These are phyloP conservation scores for Trichoderma semiorbis DNA, from an alignment of 2,329 filamentous ascomycete genomes.

Conservation along the genomic window DNA sequence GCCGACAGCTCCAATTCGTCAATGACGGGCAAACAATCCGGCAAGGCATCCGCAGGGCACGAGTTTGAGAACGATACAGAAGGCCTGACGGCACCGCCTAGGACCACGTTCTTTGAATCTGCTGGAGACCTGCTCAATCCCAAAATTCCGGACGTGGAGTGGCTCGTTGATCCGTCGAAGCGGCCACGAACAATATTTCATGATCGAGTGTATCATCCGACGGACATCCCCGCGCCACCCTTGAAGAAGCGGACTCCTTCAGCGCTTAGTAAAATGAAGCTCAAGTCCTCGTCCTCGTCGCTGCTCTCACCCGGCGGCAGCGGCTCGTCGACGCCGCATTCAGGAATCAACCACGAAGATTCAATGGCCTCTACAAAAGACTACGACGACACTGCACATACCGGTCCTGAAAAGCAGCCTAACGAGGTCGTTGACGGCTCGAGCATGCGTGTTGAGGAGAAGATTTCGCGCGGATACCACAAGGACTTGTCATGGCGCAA, in stretches of 20 bases:
- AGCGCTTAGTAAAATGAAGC: slow-evolving; percentile 33
- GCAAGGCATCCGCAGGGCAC: slow-evolving; percentile 49
- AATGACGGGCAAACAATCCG: slow-evolving; percentile 20
- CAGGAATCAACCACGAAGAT: slow-evolving; percentile 40
- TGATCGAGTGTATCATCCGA: slow-evolving; percentile 89
- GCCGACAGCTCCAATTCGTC: slow-evolving; percentile 20
- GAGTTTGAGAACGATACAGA: slow-evolving; percentile 44
- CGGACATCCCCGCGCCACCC: slow-evolving; percentile 84
- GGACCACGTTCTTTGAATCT: slow-evolving; percentile 91
- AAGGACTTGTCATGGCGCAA: slow-evolving; percentile 91
- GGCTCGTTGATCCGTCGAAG: slow-evolving; percentile 76
- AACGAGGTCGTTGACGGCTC: slow-evolving; percentile 52
- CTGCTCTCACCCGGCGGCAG: slow-evolving; percentile 28
- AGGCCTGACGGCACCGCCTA: slow-evolving; percentile 68
- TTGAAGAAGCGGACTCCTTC: slow-evolving; percentile 52
- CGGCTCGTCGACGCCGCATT: slow-evolving; percentile 34
- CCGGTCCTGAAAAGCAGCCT: slow-evolving; percentile 41
- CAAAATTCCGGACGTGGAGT: slow-evolving; percentile 76
- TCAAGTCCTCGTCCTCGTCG: slow-evolving; percentile 20
- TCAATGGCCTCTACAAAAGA: slow-evolving; percentile 44
- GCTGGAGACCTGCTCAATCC: slow-evolving; percentile 91
- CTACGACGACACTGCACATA: slow-evolving; percentile 50
- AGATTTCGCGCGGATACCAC: slow-evolving; percentile 95
- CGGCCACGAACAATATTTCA: slow-evolving; percentile 92
- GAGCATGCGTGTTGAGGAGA: slow-evolving; percentile 90